Evolutionary conservation across 148 eudicot species (phyloP).

Genomic region (Fagopyrum tataricum): DNA sequence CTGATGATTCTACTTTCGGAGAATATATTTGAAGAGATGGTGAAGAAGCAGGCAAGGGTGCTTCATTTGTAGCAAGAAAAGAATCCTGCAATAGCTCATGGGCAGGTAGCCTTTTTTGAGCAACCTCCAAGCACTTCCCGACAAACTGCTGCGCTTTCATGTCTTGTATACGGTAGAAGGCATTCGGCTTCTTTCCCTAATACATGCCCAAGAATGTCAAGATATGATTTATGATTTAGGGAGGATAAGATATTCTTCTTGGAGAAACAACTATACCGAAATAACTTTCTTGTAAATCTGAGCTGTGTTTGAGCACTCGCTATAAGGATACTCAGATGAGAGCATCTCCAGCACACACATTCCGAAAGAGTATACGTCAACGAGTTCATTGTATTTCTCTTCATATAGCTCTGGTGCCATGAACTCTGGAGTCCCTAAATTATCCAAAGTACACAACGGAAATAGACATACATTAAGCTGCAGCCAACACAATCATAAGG

Average conservation of each 20-base stretch:
- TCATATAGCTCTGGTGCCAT: constrained; percentile 92
- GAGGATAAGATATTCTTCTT: not conserved
- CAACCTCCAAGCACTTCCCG: constrained; percentile 60
- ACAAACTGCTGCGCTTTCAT: constrained; percentile 54
- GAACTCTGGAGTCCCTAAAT: constrained; percentile 83
- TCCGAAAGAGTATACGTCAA: constrained; percentile 83
- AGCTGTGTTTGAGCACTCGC: constrained; percentile 78
- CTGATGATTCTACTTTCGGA: constrained; percentile 15
- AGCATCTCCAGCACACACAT: constrained; percentile 90
- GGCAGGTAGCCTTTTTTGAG: constrained; percentile 61
- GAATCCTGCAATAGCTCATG: constrained; percentile 55
- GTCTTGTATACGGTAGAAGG: constrained; percentile 52
- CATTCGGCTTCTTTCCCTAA: constrained; percentile 72
- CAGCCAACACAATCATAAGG: not conserved
- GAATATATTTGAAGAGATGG: constrained; percentile 21
- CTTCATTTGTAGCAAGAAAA: constrained; percentile 45
- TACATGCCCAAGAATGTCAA: not conserved
- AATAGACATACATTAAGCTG: not conserved
- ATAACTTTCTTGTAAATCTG: constrained; percentile 92
- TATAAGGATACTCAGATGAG: constrained; percentile 69
- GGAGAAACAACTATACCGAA: constrained; percentile 31
- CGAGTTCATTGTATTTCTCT: constrained; percentile 70
- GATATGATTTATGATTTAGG: not conserved
- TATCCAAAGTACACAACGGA: not conserved
- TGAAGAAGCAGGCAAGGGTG: constrained; percentile 13